These are phyloP conservation scores for Oemleria cerasiformis DNA, from an alignment of 306 rosid species.

Conservation along the genomic window DNA sequence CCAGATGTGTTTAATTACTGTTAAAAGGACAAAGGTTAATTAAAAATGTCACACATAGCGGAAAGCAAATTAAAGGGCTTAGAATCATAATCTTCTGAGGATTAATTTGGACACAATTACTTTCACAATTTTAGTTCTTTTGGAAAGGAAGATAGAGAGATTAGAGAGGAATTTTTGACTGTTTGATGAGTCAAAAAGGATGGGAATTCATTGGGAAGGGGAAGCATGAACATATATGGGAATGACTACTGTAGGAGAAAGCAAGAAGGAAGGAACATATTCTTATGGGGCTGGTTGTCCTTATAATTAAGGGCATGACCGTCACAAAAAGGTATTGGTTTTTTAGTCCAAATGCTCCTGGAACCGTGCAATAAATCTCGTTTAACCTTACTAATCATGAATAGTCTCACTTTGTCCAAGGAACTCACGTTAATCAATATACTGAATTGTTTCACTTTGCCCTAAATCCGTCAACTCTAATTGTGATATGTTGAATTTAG, in stretches of 20 bases:
- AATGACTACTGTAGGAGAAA: not conserved
- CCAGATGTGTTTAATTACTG: conserved; percentile 11
- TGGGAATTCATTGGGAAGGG: conserved; percentile 7
- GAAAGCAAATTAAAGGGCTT: conserved; percentile 32
- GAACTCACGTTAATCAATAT: too few species aligned
- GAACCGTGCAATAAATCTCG: too few species aligned
- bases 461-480: too few species aligned
- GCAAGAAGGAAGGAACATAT: conserved; percentile 16
- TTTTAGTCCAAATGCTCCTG: too few species aligned
- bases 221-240: not conserved
- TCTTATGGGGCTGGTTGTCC: conserved; percentile 15
- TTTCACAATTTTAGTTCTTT: not conserved
- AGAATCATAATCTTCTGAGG: conserved; percentile 36
- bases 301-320: conserved; percentile 11
- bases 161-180: conserved; percentile 24
- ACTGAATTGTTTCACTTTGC: too few species aligned
- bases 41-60: conserved; percentile 54
- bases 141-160: not conserved
- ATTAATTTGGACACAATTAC: conserved; percentile 12
- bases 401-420: too few species aligned
- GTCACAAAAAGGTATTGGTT: not conserved
- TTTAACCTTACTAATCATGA: too few species aligned
- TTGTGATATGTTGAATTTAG: too few species aligned
- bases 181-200: conserved; percentile 17
- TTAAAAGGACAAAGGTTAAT: conserved; percentile 20